Base-by-base conservation (phyloP, 2,329 filamentous ascomycete genomes). In the Aspergillus sp. region DNA sequence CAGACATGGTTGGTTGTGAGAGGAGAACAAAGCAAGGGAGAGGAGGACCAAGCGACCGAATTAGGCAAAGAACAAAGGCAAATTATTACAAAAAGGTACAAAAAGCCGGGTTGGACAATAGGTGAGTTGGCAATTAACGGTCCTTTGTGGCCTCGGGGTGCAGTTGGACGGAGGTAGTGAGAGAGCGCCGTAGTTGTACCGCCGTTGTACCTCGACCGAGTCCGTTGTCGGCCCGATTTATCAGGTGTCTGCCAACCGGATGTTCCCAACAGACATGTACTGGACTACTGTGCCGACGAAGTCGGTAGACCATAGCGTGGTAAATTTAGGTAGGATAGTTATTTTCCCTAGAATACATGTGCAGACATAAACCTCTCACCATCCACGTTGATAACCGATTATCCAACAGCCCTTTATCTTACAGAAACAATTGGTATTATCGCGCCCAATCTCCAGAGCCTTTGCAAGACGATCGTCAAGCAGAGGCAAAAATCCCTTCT, bases 1-100 rank as follows among this genome's bases (percentile, higher is more conserved):
- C 73, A 68, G 73, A 67, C 74, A 77, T 77, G 64, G 60, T 71
- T 57, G 63, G 63, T 60, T 63, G 65, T 59, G 63, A 67, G 58
- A 61, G 60, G 55, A 55, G 61, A 62, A 63, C 56, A 56, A 59
- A 49, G 52, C 55, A 52, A 55, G 52, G 50, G 36, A 62, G 46
- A 46, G 36, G 16, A 42, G 16, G 57, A 18, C 22, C 24, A 49
- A 32, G 45, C 39, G 36, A 55, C 10, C 36, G 11, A 55, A 47
- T 49, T 2, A 20, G 16, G 50, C 53, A 60, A 58, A 62, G 24
- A 7, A n/a, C 49, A 20, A 31, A 51, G 32, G 29, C 7, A 51
- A 49, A 49, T 22, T 4, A 18, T 47, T 47, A 61, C 63, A 57
- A 67, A 59, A 49, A 42, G 46, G 22, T 6, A 53, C 42, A 50